Evolutionary conservation across 2,329 filamentous ascomycete genomes (phyloP).

Genomic region (Trichoderma guizhouense): DNA sequence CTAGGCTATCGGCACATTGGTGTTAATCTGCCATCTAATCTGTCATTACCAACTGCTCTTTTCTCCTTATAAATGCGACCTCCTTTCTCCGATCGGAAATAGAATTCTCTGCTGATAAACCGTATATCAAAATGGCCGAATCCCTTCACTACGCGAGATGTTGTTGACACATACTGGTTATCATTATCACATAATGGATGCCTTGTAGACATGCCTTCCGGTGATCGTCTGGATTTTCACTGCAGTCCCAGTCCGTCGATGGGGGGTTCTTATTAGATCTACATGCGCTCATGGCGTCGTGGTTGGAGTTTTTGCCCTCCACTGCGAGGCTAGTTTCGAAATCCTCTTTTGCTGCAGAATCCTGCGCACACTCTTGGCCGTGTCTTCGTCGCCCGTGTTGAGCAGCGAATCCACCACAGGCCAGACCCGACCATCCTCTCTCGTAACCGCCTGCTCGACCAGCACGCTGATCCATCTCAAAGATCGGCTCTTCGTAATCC

Average conservation of each 20-base stretch:
- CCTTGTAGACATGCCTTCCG: not conserved
- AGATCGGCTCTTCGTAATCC: not conserved
- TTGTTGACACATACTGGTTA: not conserved
- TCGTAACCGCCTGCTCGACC: conserved; percentile 27
- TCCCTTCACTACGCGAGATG: not conserved
- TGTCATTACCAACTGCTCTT: not conserved
- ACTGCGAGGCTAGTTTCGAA: conserved; percentile 20
- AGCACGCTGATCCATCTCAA: conserved; percentile 30
- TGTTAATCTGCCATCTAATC: not conserved
- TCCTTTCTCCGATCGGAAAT: conserved; percentile 7
- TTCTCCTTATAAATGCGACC: not conserved
- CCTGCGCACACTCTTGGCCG: conserved; percentile 23
- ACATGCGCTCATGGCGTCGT: not conserved
- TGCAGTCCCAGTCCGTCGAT: not conserved
- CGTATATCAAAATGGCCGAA: not conserved
- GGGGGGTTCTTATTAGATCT: not conserved
- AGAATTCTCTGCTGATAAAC: not conserved
- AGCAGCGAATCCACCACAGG: conserved; percentile 30
- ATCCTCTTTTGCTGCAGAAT: conserved; percentile 28
- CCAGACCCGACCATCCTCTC: conserved; percentile 34
- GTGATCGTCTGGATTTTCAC: not conserved
- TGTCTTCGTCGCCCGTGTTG: conserved; percentile 21
- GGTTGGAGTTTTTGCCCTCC: not conserved
- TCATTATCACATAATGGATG: not conserved
- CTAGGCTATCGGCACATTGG: not conserved